phyloP scores from a whole-genome alignment of 2,329 filamentous ascomycete species.

The Raffaelea albimanens region DNA sequence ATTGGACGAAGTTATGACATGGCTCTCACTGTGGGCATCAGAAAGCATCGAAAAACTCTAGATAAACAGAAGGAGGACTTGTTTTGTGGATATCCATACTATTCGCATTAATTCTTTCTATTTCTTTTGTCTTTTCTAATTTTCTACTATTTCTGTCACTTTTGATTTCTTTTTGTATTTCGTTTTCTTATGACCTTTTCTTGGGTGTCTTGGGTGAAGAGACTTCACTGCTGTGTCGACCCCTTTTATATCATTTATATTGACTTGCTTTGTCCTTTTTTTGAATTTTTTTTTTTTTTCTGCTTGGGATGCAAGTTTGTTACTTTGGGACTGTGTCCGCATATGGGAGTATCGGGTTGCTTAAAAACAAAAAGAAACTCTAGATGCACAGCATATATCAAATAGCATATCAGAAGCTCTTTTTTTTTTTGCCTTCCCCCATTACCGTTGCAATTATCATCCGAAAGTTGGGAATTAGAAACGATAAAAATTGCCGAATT shows the following conservation, averaged over 20 bases:
- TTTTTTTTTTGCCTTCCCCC: too few species aligned
- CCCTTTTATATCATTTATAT: neutral
- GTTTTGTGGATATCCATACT: neutral
- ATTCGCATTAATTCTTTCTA: too few species aligned
- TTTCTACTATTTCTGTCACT: neutral
- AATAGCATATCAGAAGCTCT: too few species aligned
- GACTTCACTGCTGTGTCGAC: neutral
- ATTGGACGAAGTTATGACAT: conserved; percentile 4
- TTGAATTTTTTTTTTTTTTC: neutral
- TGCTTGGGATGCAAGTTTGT: neutral
- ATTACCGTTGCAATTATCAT: too few species aligned
- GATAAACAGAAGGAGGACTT: neutral
- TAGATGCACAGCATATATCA: too few species aligned
- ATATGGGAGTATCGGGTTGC: too few species aligned
- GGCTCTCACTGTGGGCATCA: neutral
- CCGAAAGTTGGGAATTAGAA: too few species aligned
- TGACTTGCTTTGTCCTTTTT: neutral
- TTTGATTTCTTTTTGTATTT: neutral
- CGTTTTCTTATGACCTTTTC: neutral
- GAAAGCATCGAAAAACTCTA: neutral
- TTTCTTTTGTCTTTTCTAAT: too few species aligned
- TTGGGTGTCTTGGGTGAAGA: neutral
- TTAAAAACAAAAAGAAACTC: too few species aligned
- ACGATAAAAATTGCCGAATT: too few species aligned
- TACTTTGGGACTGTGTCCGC: too few species aligned